These are phyloP conservation scores for Pyrus hybrid DNA, from an alignment of 331 rosid species.

Conservation along the genomic window DNA sequence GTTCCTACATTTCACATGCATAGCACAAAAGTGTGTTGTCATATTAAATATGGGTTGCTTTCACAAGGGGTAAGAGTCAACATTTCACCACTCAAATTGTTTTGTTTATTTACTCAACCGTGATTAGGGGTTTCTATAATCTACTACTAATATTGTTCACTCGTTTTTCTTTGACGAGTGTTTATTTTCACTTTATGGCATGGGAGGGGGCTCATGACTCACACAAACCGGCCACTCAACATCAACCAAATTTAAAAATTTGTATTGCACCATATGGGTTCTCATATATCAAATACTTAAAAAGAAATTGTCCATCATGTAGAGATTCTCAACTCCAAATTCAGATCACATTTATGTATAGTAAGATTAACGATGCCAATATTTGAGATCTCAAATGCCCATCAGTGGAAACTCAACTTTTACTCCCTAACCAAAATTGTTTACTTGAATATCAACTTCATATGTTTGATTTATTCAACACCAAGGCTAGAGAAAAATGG, in stretches of 20 bases:
- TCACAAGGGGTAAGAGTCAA: constrained; percentile 20
- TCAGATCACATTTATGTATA: background rate
- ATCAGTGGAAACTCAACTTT: background rate
- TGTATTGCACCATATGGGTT: background rate
- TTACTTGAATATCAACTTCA: background rate
- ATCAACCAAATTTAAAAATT: background rate
- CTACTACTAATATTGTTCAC: background rate
- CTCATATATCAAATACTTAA: background rate
- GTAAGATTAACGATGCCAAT: background rate
- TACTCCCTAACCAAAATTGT: background rate
- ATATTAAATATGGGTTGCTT: constrained; percentile 20
- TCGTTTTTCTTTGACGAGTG: background rate
- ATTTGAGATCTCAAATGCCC: background rate
- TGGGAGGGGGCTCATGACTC: background rate
- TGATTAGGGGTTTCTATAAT: constrained; percentile 6
- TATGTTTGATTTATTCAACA: no score
- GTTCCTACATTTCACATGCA: constrained; percentile 49
- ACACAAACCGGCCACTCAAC: background rate
- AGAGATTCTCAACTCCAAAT: background rate
- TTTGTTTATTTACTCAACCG: background rate
- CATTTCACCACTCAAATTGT: background rate
- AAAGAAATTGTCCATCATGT: background rate
- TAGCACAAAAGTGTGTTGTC: constrained; percentile 28
- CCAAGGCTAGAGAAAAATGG: no score
- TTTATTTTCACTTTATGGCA: background rate